Percentiles rank a stretch among this genome's conserved stretches.
These are phyloP conservation scores for Eimeria praecox DNA, from an alignment of 169 alveolate species.

Conservation along the genomic window DNA sequence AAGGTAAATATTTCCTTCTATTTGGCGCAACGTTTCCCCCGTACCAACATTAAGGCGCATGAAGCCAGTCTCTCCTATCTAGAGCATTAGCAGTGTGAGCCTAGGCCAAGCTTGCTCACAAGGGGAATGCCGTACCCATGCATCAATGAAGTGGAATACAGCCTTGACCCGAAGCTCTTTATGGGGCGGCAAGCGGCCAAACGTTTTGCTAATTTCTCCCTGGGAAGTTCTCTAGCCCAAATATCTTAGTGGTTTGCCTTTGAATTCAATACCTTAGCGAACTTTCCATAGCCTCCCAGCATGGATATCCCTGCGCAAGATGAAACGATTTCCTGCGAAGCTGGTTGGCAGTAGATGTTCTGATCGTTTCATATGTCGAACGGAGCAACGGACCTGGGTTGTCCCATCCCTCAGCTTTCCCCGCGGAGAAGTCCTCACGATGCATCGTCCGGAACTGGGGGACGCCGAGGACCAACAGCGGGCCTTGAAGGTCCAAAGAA, in stretches of 20 bases:
- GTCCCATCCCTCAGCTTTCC: slow-evolving; percentile 84
- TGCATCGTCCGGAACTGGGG: slow-evolving; percentile 79
- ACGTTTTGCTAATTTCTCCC: slow-evolving; percentile 87
- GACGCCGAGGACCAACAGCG: slow-evolving; percentile 73
- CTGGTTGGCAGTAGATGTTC: slow-evolving; percentile 4
- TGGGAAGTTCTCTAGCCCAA: slow-evolving; percentile 52
- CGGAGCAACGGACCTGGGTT: slow-evolving; percentile 66
- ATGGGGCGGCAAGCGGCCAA: slow-evolving; percentile 86
- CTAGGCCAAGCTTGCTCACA: background rate
- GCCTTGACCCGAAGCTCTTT: slow-evolving; percentile 86
- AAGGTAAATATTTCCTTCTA: slow-evolving; percentile 13
- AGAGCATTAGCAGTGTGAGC: background rate
- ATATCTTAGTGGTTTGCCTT: too few relatives aligned
- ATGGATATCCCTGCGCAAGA: slow-evolving; percentile 83
- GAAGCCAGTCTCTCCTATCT: slow-evolving; percentile 87
- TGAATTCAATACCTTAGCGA: slow-evolving; percentile 74
- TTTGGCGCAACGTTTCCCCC: background rate
- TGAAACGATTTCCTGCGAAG: slow-evolving; percentile 70
- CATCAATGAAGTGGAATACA: slow-evolving; percentile 88
- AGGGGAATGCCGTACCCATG: slow-evolving; percentile 82
- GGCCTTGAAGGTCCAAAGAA: slow-evolving; percentile 78
- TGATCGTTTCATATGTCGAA: too few relatives aligned
- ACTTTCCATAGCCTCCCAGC: slow-evolving; percentile 85
- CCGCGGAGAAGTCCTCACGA: slow-evolving; percentile 77
- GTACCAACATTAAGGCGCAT: slow-evolving; percentile 78